Evolutionary conservation across 169 alveolate genomes (phyloP).

Genomic region (Eimeria mitis): DNA sequence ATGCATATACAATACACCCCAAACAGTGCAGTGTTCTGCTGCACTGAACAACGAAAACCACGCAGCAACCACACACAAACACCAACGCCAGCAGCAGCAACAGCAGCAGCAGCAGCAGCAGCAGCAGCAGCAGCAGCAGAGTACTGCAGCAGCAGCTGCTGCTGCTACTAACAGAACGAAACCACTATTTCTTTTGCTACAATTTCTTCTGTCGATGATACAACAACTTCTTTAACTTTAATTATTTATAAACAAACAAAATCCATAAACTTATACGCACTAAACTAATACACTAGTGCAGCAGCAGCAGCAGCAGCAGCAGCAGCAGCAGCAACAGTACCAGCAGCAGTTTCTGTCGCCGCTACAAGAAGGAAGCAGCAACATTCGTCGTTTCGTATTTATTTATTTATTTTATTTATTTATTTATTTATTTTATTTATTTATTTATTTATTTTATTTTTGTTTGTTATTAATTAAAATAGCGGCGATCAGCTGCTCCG

Average conservation of each 20-base stretch:
- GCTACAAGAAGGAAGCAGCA: not conserved
- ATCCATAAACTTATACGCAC: no score
- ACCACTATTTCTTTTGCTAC: no score
- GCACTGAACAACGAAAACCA: not conserved
- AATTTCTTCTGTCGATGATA: no score
- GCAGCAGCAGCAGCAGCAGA: slow-evolving; percentile 12
- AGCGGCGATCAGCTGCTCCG: no score
- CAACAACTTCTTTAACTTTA: no score
- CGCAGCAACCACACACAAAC: not conserved
- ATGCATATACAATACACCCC: not conserved
- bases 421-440: no score
- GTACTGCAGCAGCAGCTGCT: not conserved
- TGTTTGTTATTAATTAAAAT: no score
- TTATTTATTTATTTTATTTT: no score
- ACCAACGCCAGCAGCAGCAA: not conserved
- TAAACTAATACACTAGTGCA: no score
- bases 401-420: no score
- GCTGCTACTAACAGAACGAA: not conserved
- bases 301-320: slow-evolving; percentile 20
- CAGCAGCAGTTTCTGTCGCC: slow-evolving; percentile 1
- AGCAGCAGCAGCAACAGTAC: not conserved
- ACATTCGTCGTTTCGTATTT: no score
- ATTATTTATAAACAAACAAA: no score
- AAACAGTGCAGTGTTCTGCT: not conserved
- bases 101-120: not conserved